A percentile compares a stretch with the other conserved stretches of the same genome.
phyloP scores from a whole-genome alignment of 1,284 basidiomycete genomes.

The Moniliophthora roreri region DNA sequence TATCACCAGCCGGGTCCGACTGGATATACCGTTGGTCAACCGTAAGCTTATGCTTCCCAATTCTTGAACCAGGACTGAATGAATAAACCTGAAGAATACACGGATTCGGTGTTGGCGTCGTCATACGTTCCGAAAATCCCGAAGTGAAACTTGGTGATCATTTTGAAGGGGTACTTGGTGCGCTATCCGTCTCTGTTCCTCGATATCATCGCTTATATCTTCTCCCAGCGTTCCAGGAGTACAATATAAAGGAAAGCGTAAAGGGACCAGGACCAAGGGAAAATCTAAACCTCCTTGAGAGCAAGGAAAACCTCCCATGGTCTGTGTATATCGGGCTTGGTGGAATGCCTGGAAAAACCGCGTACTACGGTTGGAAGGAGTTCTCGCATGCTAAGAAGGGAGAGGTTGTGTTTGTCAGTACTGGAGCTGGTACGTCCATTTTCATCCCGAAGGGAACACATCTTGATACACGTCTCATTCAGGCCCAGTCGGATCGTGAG shows the following conservation, averaged over 20 bases:
- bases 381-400: conserved; percentile 42
- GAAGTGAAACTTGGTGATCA: conserved; percentile 24
- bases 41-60: neutral
- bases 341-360: conserved; percentile 38
- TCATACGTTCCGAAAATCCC: conserved; percentile 29
- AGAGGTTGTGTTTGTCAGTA: conserved; percentile 55
- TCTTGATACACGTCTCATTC: neutral
- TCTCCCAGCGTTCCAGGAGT: conserved; percentile 9
- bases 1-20: neutral
- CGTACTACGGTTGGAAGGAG: conserved; percentile 41
- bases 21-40: neutral
- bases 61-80: neutral
- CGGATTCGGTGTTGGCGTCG: conserved; percentile 24
- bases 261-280: neutral
- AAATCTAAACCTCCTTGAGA: neutral
- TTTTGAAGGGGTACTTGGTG: conserved; percentile 22
- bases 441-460: neutral
- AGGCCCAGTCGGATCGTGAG: conserved; percentile 38
- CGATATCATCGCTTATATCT: neutral
- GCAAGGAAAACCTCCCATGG: conserved; percentile 5
- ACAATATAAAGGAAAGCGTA: conserved; percentile 6
- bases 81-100: conserved; percentile 14
- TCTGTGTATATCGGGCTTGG: conserved; percentile 26
- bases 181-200: conserved; percentile 1
- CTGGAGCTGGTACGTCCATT: conserved; percentile 45